These are phyloP conservation scores for Themeda triandra DNA, from an alignment of 176 grass and related monocot species.

Conservation along the genomic window DNA sequence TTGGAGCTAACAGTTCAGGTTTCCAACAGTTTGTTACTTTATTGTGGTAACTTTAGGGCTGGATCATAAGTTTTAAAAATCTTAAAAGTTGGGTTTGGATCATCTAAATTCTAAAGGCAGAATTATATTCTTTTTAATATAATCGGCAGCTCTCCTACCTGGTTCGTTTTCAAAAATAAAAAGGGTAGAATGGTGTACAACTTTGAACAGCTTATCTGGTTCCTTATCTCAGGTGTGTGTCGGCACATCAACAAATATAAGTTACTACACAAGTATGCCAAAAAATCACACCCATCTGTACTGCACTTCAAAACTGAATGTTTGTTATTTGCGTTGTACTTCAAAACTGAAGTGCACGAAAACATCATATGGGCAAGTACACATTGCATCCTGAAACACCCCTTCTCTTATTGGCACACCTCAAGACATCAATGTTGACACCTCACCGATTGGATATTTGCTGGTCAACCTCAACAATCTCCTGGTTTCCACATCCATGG, in stretches of 20 bases:
- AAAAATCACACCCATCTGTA: not conserved
- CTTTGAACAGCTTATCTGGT: not conserved
- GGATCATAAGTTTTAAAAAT: too few species aligned
- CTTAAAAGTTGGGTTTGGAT: not conserved
- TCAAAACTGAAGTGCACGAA: not conserved
- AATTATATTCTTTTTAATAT: too few species aligned
- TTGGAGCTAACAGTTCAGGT: too few species aligned
- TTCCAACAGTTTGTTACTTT: too few species aligned
- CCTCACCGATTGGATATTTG: slow-evolving; percentile 51
- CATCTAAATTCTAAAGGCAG: not conserved
- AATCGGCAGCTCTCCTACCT: too few species aligned
- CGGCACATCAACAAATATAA: not conserved
- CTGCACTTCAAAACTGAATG: not conserved
- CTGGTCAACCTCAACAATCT: slow-evolving; percentile 54
- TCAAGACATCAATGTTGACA: slow-evolving; percentile 52
- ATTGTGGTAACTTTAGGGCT: too few species aligned
- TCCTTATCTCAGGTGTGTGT: not conserved
- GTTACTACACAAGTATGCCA: not conserved
- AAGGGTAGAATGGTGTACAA: too few species aligned
- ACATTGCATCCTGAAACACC: not conserved
- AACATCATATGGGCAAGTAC: not conserved
- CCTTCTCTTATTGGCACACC: not conserved
- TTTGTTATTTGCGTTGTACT: not conserved
- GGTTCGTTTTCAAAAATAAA: too few species aligned
- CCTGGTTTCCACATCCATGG: slow-evolving; percentile 52